phyloP scores from a whole-genome alignment of 129 eudicot species.

The Kitagawia praeruptora region DNA sequence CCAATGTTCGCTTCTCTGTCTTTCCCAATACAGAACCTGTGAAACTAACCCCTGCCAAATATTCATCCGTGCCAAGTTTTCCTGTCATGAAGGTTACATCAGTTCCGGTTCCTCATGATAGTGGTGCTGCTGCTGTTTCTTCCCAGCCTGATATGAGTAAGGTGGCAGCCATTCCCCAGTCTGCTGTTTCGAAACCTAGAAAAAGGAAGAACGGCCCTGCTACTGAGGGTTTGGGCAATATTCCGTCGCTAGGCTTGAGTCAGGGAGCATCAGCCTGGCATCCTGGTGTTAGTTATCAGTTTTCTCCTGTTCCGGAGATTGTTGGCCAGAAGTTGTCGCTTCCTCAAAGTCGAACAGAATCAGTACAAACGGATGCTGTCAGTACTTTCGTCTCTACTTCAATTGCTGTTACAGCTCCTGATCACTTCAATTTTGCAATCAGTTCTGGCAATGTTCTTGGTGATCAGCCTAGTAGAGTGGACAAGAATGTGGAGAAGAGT shows the following conservation, averaged over 20 bases:
- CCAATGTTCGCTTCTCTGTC: conserved; percentile 42
- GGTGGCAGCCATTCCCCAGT: conserved; percentile 19
- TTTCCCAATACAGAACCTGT: conserved; percentile 56
- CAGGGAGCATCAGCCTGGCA: conserved; percentile 21
- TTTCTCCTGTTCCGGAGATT: conserved; percentile 21
- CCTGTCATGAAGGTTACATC: conserved; percentile 28
- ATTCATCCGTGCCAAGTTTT: conserved; percentile 25
- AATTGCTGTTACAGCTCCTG: conserved; percentile 33
- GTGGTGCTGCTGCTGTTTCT: conserved; percentile 18
- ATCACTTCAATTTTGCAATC: conserved; percentile 23
- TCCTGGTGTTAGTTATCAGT: conserved; percentile 15
- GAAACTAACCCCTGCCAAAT: conserved; percentile 58
- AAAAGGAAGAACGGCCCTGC: conserved; percentile 60
- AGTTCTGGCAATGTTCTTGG: conserved; percentile 16
- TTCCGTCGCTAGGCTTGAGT: conserved; percentile 22
- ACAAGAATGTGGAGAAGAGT: conserved; percentile 27
- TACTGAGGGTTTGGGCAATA: conserved; percentile 29
- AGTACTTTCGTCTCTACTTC: conserved; percentile 33
- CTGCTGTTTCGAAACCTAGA: conserved; percentile 54
- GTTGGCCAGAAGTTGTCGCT: conserved; percentile 23
- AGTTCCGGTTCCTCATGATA: conserved; percentile 27
- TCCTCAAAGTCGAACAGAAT: conserved; percentile 29
- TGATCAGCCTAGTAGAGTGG: conserved; percentile 25
- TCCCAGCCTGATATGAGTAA: conserved; percentile 26
- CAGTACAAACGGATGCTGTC: conserved; percentile 22